Base-by-base conservation (phyloP, 345 rosid genomes). In the Linum lewisii region DNA sequence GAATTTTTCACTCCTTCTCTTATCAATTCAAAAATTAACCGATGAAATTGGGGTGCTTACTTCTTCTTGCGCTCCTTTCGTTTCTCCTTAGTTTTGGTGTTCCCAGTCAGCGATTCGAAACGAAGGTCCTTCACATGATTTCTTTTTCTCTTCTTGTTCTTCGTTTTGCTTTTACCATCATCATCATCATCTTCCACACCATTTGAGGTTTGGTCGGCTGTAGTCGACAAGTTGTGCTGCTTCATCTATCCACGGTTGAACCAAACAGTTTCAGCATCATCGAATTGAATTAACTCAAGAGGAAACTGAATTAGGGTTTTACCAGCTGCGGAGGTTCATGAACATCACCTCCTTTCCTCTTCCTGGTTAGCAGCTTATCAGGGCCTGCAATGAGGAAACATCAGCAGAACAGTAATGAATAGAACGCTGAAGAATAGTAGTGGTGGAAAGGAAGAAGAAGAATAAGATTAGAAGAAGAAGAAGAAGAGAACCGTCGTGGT, bases 81-180 rank as follows among this genome's bases (percentile, higher is more conserved):
- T 64, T 75, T 84, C 2, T 82, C 81, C 6, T 63, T 67, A 56
- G 70, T 69, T 23, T 66, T 78, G 32, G 73, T 63, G 61, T 64
- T 67, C 4, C 74, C 82, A 24, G 64, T 9, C 5, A 53, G 66
- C 5, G 74, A 34, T 64, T 79, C 84, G 55, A 89, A 88, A 19
- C 93, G 82, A 63, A 86, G 86, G 58, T 88, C 99, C 0, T 56
- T 75, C 9, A 77, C 72, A 37, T 81, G 85, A 54, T 78, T 78
- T n/a, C 81, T 81, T 79, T 86, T 88, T 26, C 91, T 79, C 55
- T 84, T 91, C 51, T 72, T 80, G 80, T 71, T 88, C 68, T 67
- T 80, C 81, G 76, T 86, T 21, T 72, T 24, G 44, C 20, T 21
- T 55, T 74, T 77, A 21, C 59, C 74, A 47, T 42, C 80, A 22